Evolutionary conservation across 2,329 filamentous ascomycete species (phyloP).

Genomic region (Colletotrichum sublineola): DNA sequence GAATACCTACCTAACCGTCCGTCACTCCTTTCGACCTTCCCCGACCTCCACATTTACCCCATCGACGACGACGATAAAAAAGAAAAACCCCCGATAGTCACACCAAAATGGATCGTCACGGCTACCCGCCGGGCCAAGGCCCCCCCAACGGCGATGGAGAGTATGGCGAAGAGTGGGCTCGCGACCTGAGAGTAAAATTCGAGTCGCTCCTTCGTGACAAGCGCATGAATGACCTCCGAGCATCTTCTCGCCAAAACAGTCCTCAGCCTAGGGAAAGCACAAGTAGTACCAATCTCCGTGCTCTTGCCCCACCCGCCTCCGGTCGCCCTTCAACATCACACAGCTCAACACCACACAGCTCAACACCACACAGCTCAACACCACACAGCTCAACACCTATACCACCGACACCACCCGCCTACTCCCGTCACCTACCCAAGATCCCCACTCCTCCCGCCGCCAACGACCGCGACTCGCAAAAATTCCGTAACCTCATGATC

Average conservation of each 20-base stretch:
- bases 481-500: conserved; percentile 85
- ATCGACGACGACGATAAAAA: conserved; percentile 42
- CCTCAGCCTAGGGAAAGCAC: conserved; percentile 64
- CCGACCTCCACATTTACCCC: conserved; percentile 19
- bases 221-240: conserved; percentile 82
- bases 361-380: conserved; percentile 62
- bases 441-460: conserved; percentile 79
- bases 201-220: conserved; percentile 88
- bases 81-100: conserved; percentile 30
- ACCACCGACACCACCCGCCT: conserved; percentile 59
- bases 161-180: conserved; percentile 81
- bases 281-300: conserved; percentile 63
- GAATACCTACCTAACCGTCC: conserved; percentile 22
- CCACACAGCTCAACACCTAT: conserved; percentile 52
- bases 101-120: conserved; percentile 54
- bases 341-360: conserved; percentile 51
- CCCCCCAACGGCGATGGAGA: conserved; percentile 51
- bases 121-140: conserved; percentile 51
- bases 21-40: conserved; percentile 25
- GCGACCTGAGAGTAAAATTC: conserved; percentile 85
- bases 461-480: conserved; percentile 75
- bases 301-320: conserved; percentile 54
- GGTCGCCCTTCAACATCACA: conserved; percentile 63
- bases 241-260: conserved; percentile 68
- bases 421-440: conserved; percentile 66